phyloP scores from a whole-genome alignment of 2,329 filamentous ascomycete genomes.

The Thielaviopsis musarum region DNA sequence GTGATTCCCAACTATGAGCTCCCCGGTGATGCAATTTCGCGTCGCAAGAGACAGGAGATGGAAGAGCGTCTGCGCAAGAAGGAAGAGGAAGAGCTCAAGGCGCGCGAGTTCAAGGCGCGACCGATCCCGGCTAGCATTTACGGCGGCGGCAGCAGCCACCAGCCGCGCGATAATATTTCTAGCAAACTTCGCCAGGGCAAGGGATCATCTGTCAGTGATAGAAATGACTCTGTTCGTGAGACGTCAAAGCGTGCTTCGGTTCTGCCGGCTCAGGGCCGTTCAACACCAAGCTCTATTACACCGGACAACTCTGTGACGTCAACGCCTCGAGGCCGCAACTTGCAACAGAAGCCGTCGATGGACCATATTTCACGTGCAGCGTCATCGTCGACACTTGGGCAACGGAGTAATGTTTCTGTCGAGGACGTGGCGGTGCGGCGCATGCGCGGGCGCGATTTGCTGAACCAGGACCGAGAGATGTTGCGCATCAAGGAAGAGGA shows the following conservation, averaged over 20 bases:
- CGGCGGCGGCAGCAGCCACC: constrained; percentile 25
- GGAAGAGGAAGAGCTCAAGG: constrained; percentile 42
- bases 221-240: constrained; percentile 13
- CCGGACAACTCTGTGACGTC: not conserved
- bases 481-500: constrained; percentile 33
- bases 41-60: constrained; percentile 36
- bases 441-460: constrained; percentile 35
- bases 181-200: constrained; percentile 39
- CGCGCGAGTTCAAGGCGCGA: constrained; percentile 46
- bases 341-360: constrained; percentile 1
- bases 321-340: constrained; percentile 10
- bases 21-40: constrained; percentile 43
- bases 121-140: constrained; percentile 31
- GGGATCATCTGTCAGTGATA: constrained; percentile 15
- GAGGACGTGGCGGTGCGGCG: constrained; percentile 35
- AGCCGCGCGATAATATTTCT: constrained; percentile 35
- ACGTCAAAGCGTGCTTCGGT: constrained; percentile 14
- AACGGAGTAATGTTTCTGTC: constrained; percentile 31
- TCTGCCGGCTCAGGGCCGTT: constrained; percentile 10
- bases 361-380: constrained; percentile 22
- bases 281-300: constrained; percentile 3
- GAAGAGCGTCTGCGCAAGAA: constrained; percentile 37
- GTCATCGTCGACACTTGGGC: constrained; percentile 29
- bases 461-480: constrained; percentile 32
- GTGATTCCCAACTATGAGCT: constrained; percentile 43